A percentile compares a stretch with the other conserved stretches of the same genome.
Evolutionary conservation across 2,329 filamentous ascomycete genomes (phyloP).

Genomic region (Pseudogymnoascus sp.): DNA sequence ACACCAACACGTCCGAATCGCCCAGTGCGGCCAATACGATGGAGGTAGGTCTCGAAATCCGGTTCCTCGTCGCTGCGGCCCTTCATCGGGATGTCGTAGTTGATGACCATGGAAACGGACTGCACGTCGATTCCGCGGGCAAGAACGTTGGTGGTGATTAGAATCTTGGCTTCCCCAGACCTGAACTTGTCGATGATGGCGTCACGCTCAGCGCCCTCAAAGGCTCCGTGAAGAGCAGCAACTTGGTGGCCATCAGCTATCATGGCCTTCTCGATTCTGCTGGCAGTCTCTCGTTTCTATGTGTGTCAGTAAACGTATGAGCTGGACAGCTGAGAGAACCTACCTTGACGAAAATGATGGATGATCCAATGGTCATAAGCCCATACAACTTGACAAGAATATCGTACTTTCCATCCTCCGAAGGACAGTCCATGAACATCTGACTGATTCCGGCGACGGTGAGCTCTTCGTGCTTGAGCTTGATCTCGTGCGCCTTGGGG

Average conservation of each 20-base stretch:
- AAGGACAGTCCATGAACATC: constrained; percentile 89
- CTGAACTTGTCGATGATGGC: constrained; percentile 81
- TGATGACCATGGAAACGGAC: constrained; percentile 95
- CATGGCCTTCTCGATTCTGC: constrained; percentile 81
- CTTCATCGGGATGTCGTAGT: constrained; percentile 82
- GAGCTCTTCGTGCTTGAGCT: constrained; percentile 80
- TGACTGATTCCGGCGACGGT: constrained; percentile 97
- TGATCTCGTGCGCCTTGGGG: constrained; percentile 78
- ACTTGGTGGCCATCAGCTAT: constrained; percentile 83
- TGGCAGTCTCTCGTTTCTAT: constrained; percentile 78
- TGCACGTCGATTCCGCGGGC: constrained; percentile 93
- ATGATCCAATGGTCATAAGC: constrained; percentile 91
- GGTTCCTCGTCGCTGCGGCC: constrained; percentile 71
- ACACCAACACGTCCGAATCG: constrained; percentile 96
- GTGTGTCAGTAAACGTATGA: not conserved
- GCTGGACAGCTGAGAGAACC: constrained; percentile 20
- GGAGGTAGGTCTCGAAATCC: constrained; percentile 92
- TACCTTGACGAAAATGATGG: constrained; percentile 95
- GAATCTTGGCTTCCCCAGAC: constrained; percentile 79
- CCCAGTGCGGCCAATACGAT: constrained; percentile 94
- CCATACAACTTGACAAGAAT: constrained; percentile 90
- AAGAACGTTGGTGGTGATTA: constrained; percentile 96
- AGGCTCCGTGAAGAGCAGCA: constrained; percentile 78
- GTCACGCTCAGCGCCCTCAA: constrained; percentile 79
- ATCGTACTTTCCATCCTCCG: constrained; percentile 76